Evolutionary conservation across 2,329 filamentous ascomycete genomes (phyloP), one percentile per base, ranked within the genome.

Genomic region (Cladosporium velox): DNA sequence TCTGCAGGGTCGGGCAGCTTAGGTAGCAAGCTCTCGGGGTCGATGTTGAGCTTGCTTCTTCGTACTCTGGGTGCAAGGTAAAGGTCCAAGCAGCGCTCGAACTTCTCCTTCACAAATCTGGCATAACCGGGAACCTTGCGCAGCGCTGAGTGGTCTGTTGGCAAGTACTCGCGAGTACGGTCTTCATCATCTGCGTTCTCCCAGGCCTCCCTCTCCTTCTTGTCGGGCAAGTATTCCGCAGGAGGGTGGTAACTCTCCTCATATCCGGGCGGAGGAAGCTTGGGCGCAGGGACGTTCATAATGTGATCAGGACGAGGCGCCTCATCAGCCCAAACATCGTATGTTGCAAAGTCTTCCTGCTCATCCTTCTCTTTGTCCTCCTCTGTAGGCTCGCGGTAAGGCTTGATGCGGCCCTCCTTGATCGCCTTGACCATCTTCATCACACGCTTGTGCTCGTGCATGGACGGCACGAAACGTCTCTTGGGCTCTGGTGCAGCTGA

Each of bases 361-460:
- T 91, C 88, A 70, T 93, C 87, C 54, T 70, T 67, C 66, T 77
- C 76, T 10, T 70, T 69, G 30, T 78, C 75, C 68, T 89, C 86
- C 72, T 92, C 91, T 73, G 88, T 85, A 0, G 88, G 88, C 4
- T 92, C 87, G 76, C 89, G 92, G 81, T 96, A 96, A 4, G 96
- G 96, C 74, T 96, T 82, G 71, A 99, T 98, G 59, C 93, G 88
- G 41, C 96, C 95, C 79, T 98, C 94, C 70, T 91, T 89, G 72
- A 99, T 99, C 44, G 95, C 95, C 75, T 91, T 92, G 64, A 98
- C 95, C 74, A 99, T 88, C 82, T 99, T 98, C 88, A 97, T 97
- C 61, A 99, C 88, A 66, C 93, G 88, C 83, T 97, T 97, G 35
- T 92, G 91, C 79, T 99, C 95, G 78, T 99, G 92, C 80, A 97